Evolutionary conservation across 225 moss, liverwort and hornwort species (phyloP).

Genomic region (Straminergon stramineum): DNA sequence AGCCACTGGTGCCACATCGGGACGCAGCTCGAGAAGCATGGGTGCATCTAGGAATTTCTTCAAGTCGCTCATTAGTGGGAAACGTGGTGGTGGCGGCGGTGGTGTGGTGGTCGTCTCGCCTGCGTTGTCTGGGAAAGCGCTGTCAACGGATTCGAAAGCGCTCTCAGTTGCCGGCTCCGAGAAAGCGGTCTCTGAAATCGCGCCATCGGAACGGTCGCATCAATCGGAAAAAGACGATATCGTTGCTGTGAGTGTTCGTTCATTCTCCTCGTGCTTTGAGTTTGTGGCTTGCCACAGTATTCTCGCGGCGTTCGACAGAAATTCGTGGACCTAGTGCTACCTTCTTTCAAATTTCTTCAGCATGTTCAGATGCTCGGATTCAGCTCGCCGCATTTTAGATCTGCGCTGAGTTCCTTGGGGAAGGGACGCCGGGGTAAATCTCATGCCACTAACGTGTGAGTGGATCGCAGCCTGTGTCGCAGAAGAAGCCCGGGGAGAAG

Average conservation of each 20-base stretch:
- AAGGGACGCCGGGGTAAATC: neutral
- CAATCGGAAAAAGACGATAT: slow-evolving; percentile 39
- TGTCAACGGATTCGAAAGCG: slow-evolving; percentile 13
- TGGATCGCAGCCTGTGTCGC: slow-evolving; percentile 10
- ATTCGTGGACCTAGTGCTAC: neutral
- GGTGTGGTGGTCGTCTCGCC: neutral
- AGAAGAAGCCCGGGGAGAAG: slow-evolving; percentile 26
- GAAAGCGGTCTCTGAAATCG: slow-evolving; percentile 26
- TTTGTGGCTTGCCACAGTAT: neutral
- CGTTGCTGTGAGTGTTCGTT: slow-evolving; percentile 2
- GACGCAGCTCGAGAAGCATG: slow-evolving; percentile 63
- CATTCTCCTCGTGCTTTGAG: neutral
- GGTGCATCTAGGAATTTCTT: slow-evolving; percentile 71
- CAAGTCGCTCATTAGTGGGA: slow-evolving; percentile 53
- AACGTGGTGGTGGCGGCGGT: slow-evolving; percentile 4
- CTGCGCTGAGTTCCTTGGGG: neutral
- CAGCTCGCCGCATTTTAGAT: neutral
- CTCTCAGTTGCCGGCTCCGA: slow-evolving; percentile 24
- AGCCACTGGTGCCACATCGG: slow-evolving; percentile 20
- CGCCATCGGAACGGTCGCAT: slow-evolving; percentile 35
- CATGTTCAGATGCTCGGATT: neutral
- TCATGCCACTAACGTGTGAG: neutral
- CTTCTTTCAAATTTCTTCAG: neutral
- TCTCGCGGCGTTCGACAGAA: neutral
- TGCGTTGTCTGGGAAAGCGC: neutral